Percentiles rank a stretch among this genome's conserved stretches.
Conservation (phyloP, 495 filamentous ascomycete genomes). For the Penicillium antarcticum region DNA sequence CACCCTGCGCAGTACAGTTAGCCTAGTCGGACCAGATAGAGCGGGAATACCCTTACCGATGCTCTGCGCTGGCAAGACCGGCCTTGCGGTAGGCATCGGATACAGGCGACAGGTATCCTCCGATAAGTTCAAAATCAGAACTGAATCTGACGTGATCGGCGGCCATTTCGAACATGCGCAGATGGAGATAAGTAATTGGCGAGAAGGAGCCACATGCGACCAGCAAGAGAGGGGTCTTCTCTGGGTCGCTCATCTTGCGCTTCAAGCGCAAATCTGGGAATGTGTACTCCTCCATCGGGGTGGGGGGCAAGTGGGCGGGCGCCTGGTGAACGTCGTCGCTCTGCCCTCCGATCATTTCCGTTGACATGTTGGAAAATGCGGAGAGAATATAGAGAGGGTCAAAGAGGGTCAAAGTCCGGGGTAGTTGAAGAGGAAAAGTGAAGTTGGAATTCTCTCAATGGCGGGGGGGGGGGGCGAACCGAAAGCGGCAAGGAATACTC, state of each 20-base stretch:
- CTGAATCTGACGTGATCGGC: slow-evolving; percentile 76
- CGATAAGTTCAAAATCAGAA: slow-evolving; percentile 81
- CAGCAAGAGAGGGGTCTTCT: slow-evolving; percentile 74
- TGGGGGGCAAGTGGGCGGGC: slow-evolving; percentile 18
- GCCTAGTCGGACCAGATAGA: neutral
- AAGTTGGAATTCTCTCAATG: neutral
- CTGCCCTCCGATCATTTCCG: slow-evolving; percentile 27
- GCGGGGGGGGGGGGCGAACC: slow-evolving; percentile 7
- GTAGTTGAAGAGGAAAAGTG: neutral
- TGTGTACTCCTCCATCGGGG: slow-evolving; percentile 55
- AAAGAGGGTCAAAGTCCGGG: neutral
- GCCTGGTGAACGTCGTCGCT: slow-evolving; percentile 30
- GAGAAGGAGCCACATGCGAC: slow-evolving; percentile 92
- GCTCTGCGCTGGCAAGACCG: slow-evolving; percentile 71
- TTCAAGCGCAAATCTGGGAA: slow-evolving; percentile 72
- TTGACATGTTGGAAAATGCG: slow-evolving; percentile 20
- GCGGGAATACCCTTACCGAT: slow-evolving; percentile 49
- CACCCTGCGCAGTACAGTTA: slow-evolving; percentile 30
- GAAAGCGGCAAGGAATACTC: slow-evolving; percentile 19
- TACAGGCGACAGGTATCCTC: slow-evolving; percentile 76
- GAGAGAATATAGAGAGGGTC: neutral
- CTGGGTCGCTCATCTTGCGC: slow-evolving; percentile 61
- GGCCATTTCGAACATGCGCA: slow-evolving; percentile 94
- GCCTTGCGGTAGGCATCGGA: slow-evolving; percentile 90
- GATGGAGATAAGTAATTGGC: slow-evolving; percentile 76